Conservation (phyloP, 2,329 filamentous ascomycete species). For the Allantophomopsis cytisporea region DNA sequence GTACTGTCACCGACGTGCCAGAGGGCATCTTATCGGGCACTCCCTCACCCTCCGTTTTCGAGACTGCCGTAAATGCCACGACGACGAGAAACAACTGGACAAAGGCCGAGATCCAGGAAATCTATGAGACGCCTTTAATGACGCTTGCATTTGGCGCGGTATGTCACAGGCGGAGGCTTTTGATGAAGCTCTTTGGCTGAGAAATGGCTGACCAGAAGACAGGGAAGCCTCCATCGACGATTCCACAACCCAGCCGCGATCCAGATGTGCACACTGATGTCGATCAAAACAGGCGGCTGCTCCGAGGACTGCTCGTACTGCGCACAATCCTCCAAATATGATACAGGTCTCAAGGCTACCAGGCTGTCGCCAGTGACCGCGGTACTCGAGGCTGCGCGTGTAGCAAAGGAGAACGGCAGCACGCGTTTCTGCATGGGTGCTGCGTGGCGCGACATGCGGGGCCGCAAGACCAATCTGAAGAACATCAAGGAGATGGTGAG, state of each 20-base stretch:
- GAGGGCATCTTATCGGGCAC: not conserved
- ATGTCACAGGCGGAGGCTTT: slow-evolving; percentile 15
- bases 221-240: slow-evolving; percentile 68
- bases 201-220: not conserved
- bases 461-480: slow-evolving; percentile 68
- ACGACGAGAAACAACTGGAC: slow-evolving; percentile 64
- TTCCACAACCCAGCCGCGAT: slow-evolving; percentile 77
- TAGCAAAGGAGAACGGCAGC: slow-evolving; percentile 71
- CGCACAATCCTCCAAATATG: slow-evolving; percentile 73
- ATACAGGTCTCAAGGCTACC: slow-evolving; percentile 63
- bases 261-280: slow-evolving; percentile 90
- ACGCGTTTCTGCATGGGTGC: slow-evolving; percentile 94
- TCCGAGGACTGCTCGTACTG: slow-evolving; percentile 91
- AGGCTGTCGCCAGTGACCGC: slow-evolving; percentile 69
- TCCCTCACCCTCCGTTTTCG: slow-evolving; percentile 3
- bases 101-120: slow-evolving; percentile 63
- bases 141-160: slow-evolving; percentile 66
- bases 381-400: slow-evolving; percentile 64
- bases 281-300: slow-evolving; percentile 90
- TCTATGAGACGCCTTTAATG: slow-evolving; percentile 73
- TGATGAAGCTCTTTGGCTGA: no score
- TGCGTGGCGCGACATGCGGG: slow-evolving; percentile 88
- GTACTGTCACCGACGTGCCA: slow-evolving; percentile 2
- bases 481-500: slow-evolving; percentile 81
- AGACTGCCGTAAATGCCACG: slow-evolving; percentile 41